Base-by-base conservation (phyloP, 805 yeast species). In the Nakazawaea laoshanensis region DNA sequence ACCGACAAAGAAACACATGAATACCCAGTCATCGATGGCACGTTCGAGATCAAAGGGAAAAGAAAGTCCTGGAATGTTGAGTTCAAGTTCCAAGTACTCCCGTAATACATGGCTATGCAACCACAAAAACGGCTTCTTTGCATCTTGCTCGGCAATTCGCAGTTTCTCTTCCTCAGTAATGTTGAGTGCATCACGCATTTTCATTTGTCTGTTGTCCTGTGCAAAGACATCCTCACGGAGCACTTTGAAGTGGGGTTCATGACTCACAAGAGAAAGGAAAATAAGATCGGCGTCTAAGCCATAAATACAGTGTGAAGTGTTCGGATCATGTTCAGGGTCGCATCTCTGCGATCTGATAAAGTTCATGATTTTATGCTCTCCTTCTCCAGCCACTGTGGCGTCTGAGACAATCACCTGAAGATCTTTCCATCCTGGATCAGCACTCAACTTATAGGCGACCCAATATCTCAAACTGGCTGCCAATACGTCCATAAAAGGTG, bases 381-480 rank as follows among this genome's bases (percentile, higher is more conserved):
- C 99, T 67, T 92, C 99, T 41, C 99, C 99, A 1, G 99, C 98
- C 10, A 89, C 97, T 0, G 94, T 78, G 19, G 96, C 95, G 53
- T 89, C 99, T 48, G 94, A 81, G 29, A 92, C 79, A 16, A 92
- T 82, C 5, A 92, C 87, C 55, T 92, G 92, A 30, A 89, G 59
- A 38, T 79, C 69, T 28, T 77, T 77, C 98, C 98, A 92, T 21
- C 94, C 95, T 2, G 96, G 94, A 50, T 92, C 98, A 7, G 70
- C 70, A 23, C 86, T 69, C 23, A 92, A 63, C 53, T 92, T 92
- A 55, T 82, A 85, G 3, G 94, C 85, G 6, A 84, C 85, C 95
- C 96, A 92, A 54, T 86, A 92, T 40, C 92, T 65, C 42, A 92
- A 62, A 4, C 92, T 79, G 20, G 63, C 63, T 0, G 97, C 95